phyloP scores from a whole-genome alignment of 2,329 filamentous ascomycete species.

The Rhynchosporium secalis region DNA sequence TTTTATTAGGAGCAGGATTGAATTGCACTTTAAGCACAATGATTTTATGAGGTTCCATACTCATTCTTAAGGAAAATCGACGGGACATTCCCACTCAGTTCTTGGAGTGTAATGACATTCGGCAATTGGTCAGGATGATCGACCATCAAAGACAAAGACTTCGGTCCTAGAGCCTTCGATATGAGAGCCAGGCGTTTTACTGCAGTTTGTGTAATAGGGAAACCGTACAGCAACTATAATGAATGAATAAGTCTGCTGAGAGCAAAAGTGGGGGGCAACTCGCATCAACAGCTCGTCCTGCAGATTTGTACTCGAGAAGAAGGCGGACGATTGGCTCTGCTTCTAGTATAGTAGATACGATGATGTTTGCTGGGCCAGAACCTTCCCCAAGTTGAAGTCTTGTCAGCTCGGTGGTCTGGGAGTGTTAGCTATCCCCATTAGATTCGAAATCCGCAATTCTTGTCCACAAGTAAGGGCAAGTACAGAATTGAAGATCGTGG shows the following conservation, averaged over 20 bases:
- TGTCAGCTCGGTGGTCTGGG: conserved; percentile 64
- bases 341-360: conserved; percentile 75
- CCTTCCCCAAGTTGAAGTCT: conserved; percentile 66
- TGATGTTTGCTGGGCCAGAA: conserved; percentile 52
- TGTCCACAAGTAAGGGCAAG: background rate
- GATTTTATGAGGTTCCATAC: background rate
- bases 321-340: conserved; percentile 65
- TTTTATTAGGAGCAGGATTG: background rate
- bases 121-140: conserved; percentile 66
- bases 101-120: conserved; percentile 47
- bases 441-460: too few relatives aligned
- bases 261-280: conserved; percentile 31
- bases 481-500: background rate
- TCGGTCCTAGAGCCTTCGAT: conserved; percentile 54
- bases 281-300: conserved; percentile 60
- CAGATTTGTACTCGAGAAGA: conserved; percentile 56
- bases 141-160: conserved; percentile 63
- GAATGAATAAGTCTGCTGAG: conserved; percentile 9
- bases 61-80: conserved; percentile 67
- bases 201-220: conserved; percentile 64
- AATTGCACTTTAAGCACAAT: background rate
- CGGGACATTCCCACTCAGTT: conserved; percentile 48
- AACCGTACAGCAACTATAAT: conserved; percentile 54
- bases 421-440: conserved; percentile 13
- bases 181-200: conserved; percentile 60